A percentile compares a stretch with the other conserved stretches of the same genome.
Evolutionary conservation across 1,284 basidiomycete genomes (phyloP).

Genomic region (Austroboletus novae-zelandiae): DNA sequence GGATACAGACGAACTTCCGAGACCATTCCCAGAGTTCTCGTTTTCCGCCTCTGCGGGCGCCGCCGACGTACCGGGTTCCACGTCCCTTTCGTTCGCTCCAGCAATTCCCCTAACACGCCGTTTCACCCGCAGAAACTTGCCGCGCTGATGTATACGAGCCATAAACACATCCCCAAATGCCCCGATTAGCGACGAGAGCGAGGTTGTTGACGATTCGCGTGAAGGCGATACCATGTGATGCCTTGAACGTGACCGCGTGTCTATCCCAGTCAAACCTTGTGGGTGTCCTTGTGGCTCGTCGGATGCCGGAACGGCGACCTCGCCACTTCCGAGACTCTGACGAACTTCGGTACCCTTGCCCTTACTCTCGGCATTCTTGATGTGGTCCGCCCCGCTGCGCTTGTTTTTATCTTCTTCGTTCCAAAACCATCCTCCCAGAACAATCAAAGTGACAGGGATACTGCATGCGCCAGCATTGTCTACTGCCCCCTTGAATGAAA

Average conservation of each 20-base stretch:
- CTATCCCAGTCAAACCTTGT: neutral
- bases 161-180: constrained; percentile 44
- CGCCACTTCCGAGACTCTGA: neutral
- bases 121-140: neutral
- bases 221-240: constrained; percentile 8
- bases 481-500: constrained; percentile 73
- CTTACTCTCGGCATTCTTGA: constrained; percentile 6
- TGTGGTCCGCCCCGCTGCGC: neutral
- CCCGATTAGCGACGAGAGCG: constrained; percentile 38
- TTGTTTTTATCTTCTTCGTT: constrained; percentile 12
- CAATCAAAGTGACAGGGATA: constrained; percentile 87
- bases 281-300: neutral
- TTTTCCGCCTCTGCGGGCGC: constrained; percentile 7
- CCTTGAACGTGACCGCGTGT: neutral
- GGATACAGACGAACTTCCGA: neutral
- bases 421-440: constrained; percentile 92
- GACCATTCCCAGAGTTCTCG: neutral
- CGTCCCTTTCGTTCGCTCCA: constrained; percentile 2
- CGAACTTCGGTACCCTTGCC: constrained; percentile 9
- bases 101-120: neutral
- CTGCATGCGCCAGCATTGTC: constrained; percentile 76
- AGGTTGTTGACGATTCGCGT: constrained; percentile 18
- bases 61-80: constrained; percentile 9
- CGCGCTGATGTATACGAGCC: constrained; percentile 12
- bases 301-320: neutral